Base-by-base conservation (phyloP, 148 eudicot genomes). In the Rhododendron molle region DNA sequence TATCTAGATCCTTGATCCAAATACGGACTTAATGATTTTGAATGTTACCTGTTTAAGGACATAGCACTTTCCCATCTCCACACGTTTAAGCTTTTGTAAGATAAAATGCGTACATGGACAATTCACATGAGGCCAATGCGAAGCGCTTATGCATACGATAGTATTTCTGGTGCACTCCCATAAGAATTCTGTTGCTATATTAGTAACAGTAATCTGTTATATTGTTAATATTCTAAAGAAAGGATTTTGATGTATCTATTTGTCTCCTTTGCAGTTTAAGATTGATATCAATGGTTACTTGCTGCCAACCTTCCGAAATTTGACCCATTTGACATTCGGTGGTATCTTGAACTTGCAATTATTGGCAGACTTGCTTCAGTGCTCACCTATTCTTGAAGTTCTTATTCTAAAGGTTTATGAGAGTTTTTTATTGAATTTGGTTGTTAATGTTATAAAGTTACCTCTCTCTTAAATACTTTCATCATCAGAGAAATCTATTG, bases 301-400 rank as follows among this genome's bases (percentile, higher is more conserved):
- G 54, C 83, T 81, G 47, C 83, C 83, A 32, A 56, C 71, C 26
- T 81, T 81, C 65, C 73, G 38, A 21, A 54, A 60, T 20, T 58
- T 58, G 83, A 81, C 83, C 50, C 43, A 34, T 8, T 36, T 81
- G 72, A 36, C 40, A 3, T 23, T 81, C 23, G 46, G 71, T 34
- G 46, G 44, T 81, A 8, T 5, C 71, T 56, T 9, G 16, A 52
- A 52, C 34, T 81, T 52, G 30, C 58, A 58, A 18, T 54, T 81
- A 28, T 38, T 81, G 8, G 46, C 43, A 56, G 71, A 81, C 71
- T 20, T 81, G 23, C 83, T 81, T 36, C 65, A 34, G 26, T 36
- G 71, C 69, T 81, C 83, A 18, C 83, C 72, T 34, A 81, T 56
- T 32, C 83, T 81, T 28, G 83, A 32, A 58, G 18, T 58, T 34